Evolutionary conservation across 2,329 filamentous ascomycete genomes (phyloP).

Genomic region (Diaporthe nobilis): DNA sequence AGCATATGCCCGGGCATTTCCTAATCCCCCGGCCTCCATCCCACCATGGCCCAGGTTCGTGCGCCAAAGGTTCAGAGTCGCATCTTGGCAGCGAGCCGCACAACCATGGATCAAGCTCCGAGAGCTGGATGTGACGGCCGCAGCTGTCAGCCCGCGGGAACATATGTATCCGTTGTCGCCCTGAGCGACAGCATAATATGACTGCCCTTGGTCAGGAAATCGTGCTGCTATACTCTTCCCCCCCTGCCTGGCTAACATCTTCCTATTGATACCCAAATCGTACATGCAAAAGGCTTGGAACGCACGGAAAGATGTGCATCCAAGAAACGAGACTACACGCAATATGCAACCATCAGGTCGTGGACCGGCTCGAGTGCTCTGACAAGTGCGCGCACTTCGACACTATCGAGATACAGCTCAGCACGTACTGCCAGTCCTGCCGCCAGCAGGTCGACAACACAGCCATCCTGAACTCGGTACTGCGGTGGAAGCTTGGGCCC

Average conservation of each 20-base stretch:
- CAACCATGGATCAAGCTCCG: slow-evolving; percentile 24
- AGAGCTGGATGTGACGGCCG: slow-evolving; percentile 30
- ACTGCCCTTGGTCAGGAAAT: background rate
- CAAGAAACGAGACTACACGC: slow-evolving; percentile 38
- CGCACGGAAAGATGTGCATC: slow-evolving; percentile 36
- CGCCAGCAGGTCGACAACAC: slow-evolving; percentile 38
- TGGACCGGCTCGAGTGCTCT: slow-evolving; percentile 35
- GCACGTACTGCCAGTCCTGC: slow-evolving; percentile 40
- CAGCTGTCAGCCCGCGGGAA: slow-evolving; percentile 28
- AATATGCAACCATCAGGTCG: slow-evolving; percentile 37
- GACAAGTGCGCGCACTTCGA: slow-evolving; percentile 36
- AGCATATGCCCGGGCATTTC: slow-evolving; percentile 17
- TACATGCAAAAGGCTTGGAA: background rate
- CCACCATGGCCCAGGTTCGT: slow-evolving; percentile 6
- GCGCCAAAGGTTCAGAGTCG: slow-evolving; percentile 22
- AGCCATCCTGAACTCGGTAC: slow-evolving; percentile 26
- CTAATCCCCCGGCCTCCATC: background rate
- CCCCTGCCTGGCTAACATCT: background rate
- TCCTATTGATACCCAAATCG: background rate
- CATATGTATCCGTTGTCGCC: slow-evolving; percentile 28
- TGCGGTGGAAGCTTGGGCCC: slow-evolving; percentile 15
- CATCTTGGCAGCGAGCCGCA: slow-evolving; percentile 29
- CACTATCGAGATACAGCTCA: slow-evolving; percentile 38
- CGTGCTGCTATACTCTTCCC: background rate
- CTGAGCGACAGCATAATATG: background rate